Base-by-base conservation (phyloP, 768 basidiomycete genomes). In the Gloeophyllum trabeum region DNA sequence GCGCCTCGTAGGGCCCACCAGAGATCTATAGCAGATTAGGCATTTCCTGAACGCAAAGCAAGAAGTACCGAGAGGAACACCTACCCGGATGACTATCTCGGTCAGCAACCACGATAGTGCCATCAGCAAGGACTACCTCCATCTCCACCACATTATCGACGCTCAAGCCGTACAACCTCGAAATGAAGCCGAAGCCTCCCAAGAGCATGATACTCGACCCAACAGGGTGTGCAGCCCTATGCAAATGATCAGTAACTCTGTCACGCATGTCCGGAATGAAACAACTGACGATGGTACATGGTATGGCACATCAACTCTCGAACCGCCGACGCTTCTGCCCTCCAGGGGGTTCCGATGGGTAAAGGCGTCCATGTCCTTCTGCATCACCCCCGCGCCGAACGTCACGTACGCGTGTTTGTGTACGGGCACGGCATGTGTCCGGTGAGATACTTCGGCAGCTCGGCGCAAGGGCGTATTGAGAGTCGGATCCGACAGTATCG, bases 101-200 rank as follows among this genome's bases (percentile, higher is more conserved):
- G 71, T 88, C 4, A 81, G n/a, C 75, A 45, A 81, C 70, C 18
- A 90, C 71, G 36, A 96, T 83, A n/a, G 76, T 65, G 4, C 92
- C 92, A 59, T 94, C 89, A 3, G 90, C 84, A 14, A 92, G 69
- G 2, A 96, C 92, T 62, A 92, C 80, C 60, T 97, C 92, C 0
- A 85, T 83, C 54, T 96, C 91, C 4, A 93, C 83, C 20, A 94
- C 63, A 54, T 85, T 88, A 57, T 97, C 92, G 54, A 91, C 75
- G 45, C 87, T 91, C 42, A 96, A 66, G 4, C 92, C 92, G 47
- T 81, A 75, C 50, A 90, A 61, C 40, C 92, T 73, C 40, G 86
- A 80, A 35, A 92, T 65, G 63, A 94, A 81, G 1, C 92, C 92
- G 53, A 94, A 94, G 1, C 92, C 92, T 14, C 86, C 90, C 3